Evolutionary conservation across 768 basidiomycete genomes (phyloP).

Genomic region (Hericium alpestre): DNA sequence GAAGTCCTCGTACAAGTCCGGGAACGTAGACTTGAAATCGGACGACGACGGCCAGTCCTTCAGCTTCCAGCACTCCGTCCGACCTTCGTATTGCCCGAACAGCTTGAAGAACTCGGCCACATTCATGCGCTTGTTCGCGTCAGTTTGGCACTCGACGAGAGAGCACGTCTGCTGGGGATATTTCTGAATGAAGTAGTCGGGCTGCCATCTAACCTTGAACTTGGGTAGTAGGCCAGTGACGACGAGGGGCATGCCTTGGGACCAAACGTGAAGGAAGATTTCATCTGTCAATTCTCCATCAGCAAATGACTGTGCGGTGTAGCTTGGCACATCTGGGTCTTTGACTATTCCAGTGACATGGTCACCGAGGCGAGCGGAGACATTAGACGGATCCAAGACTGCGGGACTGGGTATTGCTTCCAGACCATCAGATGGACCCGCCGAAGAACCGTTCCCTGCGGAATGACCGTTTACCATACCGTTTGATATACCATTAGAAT

Average conservation of each 20-base stretch:
- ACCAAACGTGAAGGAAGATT: constrained; percentile 64
- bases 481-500: not conserved
- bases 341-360: not conserved
- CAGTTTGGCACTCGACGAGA: constrained; percentile 76
- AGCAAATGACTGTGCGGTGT: constrained; percentile 34
- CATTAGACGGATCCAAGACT: not conserved
- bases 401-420: not conserved
- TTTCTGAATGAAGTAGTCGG: constrained; percentile 65
- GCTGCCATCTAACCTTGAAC: constrained; percentile 69
- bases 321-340: constrained; percentile 17
- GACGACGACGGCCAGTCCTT: constrained; percentile 92
- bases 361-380: not conserved
- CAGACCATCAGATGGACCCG: not conserved
- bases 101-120: constrained; percentile 70
- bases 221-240: constrained; percentile 55
- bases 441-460: not conserved
- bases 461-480: not conserved
- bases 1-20: constrained; percentile 81
- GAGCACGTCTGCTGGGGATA: constrained; percentile 55
- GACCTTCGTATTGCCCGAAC: constrained; percentile 61
- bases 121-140: constrained; percentile 48
- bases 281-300: constrained; percentile 43
- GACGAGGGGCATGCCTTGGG: constrained; percentile 63
- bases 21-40: constrained; percentile 78
- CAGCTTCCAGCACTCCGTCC: constrained; percentile 58